Percentiles rank a stretch among this genome's conserved stretches.
phyloP scores from a whole-genome alignment of 208 protist genomes.

The Paratrypanosoma confusum region DNA sequence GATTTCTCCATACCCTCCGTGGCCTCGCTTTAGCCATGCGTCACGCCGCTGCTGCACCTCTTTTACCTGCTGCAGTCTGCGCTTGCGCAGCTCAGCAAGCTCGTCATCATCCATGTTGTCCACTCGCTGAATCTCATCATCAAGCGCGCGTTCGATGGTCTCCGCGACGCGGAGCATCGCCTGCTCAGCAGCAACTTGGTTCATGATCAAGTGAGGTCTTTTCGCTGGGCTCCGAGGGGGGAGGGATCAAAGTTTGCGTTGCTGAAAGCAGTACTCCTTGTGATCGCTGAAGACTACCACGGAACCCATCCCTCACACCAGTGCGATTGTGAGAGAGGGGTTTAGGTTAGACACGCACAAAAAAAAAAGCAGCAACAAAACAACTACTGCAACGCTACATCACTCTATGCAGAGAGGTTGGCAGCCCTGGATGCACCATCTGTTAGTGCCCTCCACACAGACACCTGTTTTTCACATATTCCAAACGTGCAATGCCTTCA shows the following conservation, averaged over 20 bases:
- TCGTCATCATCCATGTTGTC: slow-evolving; percentile 89
- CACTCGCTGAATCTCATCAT: slow-evolving; percentile 70
- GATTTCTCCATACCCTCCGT: slow-evolving; percentile 74
- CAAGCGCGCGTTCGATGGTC: slow-evolving; percentile 74
- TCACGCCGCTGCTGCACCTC: slow-evolving; percentile 60
- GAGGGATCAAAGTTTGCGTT: neutral
- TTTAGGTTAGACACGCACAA: neutral
- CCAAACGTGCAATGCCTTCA: too few species aligned
- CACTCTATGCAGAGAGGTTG: too few species aligned
- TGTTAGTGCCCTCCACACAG: too few species aligned
- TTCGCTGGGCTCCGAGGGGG: slow-evolving; percentile 1
- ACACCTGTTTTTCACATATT: too few species aligned
- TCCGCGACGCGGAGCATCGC: slow-evolving; percentile 62
- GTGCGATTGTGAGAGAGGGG: too few species aligned
- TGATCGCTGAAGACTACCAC: too few species aligned
- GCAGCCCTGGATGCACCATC: too few species aligned
- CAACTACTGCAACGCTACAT: too few species aligned
- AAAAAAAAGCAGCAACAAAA: slow-evolving; percentile 10
- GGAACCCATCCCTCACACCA: too few species aligned
- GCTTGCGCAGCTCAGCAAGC: slow-evolving; percentile 51
- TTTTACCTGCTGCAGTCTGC: slow-evolving; percentile 60
- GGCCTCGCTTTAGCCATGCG: slow-evolving; percentile 74
- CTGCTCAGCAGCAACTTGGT: slow-evolving; percentile 29
- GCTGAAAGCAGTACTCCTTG: neutral
- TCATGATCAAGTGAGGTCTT: slow-evolving; percentile 9